Evolutionary conservation across 192 early-diverging fungal genomes (phyloP).

Genomic region (Gamsiella multidivaricata): DNA sequence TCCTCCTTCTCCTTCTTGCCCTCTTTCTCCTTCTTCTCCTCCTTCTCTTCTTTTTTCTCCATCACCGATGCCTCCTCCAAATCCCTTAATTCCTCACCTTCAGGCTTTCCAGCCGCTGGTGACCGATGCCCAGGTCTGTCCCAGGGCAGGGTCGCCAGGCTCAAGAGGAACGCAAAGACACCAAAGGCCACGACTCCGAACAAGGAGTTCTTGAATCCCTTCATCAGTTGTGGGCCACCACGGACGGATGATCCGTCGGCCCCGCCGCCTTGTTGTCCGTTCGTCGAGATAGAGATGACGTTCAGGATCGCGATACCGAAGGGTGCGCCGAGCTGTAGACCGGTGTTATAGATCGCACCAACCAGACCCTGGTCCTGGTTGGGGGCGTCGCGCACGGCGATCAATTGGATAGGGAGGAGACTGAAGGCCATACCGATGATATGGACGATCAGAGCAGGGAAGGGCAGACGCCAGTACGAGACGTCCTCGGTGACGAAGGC

Average conservation of each 20-base stretch:
- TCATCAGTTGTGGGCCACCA: slow-evolving; percentile 34
- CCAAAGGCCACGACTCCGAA: slow-evolving; percentile 36
- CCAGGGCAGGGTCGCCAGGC: slow-evolving; percentile 13
- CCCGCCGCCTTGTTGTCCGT: slow-evolving; percentile 5
- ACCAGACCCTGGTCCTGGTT: slow-evolving; percentile 50
- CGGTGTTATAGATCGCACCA: slow-evolving; percentile 54
- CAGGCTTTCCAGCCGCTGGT: background rate
- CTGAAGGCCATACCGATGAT: slow-evolving; percentile 32
- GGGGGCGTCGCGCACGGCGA: slow-evolving; percentile 36
- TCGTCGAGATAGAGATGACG: slow-evolving; percentile 44
- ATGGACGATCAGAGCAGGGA: slow-evolving; percentile 47
- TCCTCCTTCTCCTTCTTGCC: background rate
- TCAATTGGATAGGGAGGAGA: slow-evolving; percentile 33
- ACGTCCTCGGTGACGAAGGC: slow-evolving; percentile 25
- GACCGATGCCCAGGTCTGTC: slow-evolving; percentile 10
- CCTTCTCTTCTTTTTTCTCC: background rate
- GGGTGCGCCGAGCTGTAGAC: slow-evolving; percentile 48
- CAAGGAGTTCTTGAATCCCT: slow-evolving; percentile 40
- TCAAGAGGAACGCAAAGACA: slow-evolving; percentile 20
- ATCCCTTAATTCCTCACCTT: background rate
- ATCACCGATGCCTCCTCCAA: too few species aligned
- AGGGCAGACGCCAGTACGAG: slow-evolving; percentile 37
- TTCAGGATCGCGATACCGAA: slow-evolving; percentile 50
- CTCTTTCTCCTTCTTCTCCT: background rate
- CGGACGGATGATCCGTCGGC: background rate